Evolutionary conservation across 75 land plant species (phyloP), one percentile per base, ranked within the genome.

Genomic region (Sequoia sempervirens): DNA sequence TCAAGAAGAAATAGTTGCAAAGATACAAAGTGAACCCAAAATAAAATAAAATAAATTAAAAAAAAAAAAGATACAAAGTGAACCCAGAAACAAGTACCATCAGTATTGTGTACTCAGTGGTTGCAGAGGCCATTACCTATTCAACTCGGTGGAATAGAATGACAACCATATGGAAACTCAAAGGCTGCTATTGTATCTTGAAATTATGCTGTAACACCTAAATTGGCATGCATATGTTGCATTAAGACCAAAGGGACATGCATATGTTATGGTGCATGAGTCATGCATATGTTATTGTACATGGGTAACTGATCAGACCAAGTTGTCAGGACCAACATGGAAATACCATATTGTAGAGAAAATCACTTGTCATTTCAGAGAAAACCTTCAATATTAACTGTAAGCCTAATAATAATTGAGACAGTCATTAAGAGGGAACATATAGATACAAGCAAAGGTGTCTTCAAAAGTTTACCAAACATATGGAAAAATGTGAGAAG

Each of bases 401-500:
- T 8, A 79, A 38, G 38, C 23, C 52, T 41, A 58, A 58, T 12
- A 18, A 86, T 30, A 47, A 17, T 58, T 28, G 28, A 61, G n/a
- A 11, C 80, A 72, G 46, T 7, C 14, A 15, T 64, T 37, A 26
- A 43, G 43, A 36, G 11, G 41, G 8, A 52, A 53, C 53, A 41
- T 53, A 13, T 64, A 43, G 26, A 9, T 18, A 50, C 34, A 11
- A 83, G 52, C 3, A 18, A 17, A 28, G 38, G 20, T 76, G 10
- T 30, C 37, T 45, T 72, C 38, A 88, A 69, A 15, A 87, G 82
- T 95, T 89, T 87, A 97, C 99, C 99, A 89, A 92, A 97, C 95
- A 97, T 92, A 83, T 97, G 99, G 52, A 97, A 95, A 74, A 91
- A 82, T 47, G 99, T 97, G 17, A 97, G 88, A 23, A 88, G 80